phyloP scores from a whole-genome alignment of 352 stramenopile genomes.

The Phytophthora quininea region DNA sequence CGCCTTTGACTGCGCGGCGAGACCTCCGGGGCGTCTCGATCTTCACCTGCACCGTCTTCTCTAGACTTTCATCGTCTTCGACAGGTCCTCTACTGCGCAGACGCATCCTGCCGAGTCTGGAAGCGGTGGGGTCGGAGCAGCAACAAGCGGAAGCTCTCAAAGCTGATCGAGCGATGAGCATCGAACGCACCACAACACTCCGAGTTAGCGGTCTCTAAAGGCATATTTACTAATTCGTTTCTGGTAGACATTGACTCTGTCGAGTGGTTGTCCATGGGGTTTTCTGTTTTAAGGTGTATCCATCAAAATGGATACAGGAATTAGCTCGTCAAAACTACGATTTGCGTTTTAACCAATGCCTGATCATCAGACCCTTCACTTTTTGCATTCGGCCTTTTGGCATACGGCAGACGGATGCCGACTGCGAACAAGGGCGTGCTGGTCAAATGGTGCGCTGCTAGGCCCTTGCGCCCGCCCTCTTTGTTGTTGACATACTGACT shows the following conservation, averaged over 20 bases:
- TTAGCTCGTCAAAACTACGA: no score
- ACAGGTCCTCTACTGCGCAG: constrained; percentile 30
- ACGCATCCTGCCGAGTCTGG: constrained; percentile 35
- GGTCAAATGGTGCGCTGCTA: constrained; percentile 72
- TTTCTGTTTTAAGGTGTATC: no score
- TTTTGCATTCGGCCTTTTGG: no score
- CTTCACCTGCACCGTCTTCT: constrained; percentile 16
- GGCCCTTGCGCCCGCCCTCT: constrained; percentile 1
- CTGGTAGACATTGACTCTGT: no score
- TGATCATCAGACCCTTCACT: no score
- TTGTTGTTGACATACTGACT: not conserved
- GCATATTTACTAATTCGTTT: no score
- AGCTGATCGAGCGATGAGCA: constrained; percentile 14
- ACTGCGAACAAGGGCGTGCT: constrained; percentile 86
- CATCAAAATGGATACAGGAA: no score
- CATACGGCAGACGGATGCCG: no score
- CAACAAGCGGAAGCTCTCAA: not conserved
- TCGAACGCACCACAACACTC: constrained; percentile 30
- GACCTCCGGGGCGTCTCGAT: constrained; percentile 4
- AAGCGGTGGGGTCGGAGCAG: not conserved
- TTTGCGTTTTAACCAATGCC: not conserved
- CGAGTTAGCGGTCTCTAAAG: not conserved
- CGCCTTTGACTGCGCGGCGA: not conserved
- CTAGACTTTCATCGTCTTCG: constrained; percentile 3
- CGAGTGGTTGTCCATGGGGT: no score